Conservation (phyloP, 2,329 filamentous ascomycete genomes). For the Scedosporium dehoogii region DNA sequence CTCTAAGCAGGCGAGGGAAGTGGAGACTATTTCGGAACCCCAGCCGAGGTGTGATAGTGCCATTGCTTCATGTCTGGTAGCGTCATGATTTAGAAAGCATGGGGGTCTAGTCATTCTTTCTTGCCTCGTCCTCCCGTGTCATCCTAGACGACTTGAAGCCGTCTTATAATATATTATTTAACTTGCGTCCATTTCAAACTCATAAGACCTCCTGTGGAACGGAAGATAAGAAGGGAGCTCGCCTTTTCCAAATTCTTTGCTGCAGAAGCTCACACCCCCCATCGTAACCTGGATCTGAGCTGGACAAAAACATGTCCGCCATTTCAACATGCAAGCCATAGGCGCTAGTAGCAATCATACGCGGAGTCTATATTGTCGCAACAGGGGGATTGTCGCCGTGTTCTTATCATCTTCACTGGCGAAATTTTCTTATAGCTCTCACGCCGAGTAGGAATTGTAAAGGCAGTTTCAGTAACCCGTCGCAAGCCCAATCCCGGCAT, state of each 20-base stretch:
- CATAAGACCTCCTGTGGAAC: not conserved
- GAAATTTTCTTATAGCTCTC: no score
- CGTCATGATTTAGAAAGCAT: not conserved
- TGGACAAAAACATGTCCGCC: not conserved
- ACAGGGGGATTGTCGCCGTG: no score
- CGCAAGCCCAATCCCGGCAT: no score
- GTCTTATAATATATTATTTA: not conserved
- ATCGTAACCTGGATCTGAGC: not conserved
- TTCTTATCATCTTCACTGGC: no score
- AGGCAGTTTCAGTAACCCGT: no score
- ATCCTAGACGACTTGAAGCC: not conserved
- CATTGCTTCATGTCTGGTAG: no score
- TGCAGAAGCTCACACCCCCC: not conserved
- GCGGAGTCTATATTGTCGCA: no score
- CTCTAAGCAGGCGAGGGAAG: no score
- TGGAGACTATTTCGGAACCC: no score
- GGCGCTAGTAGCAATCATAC: slow-evolving; percentile 16
- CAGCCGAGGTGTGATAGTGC: no score
- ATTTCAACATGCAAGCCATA: not conserved
- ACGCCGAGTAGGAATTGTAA: slow-evolving; percentile 22
- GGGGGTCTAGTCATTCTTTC: not conserved
- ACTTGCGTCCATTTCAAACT: not conserved
- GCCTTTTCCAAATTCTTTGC: not conserved
- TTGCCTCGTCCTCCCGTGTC: not conserved
- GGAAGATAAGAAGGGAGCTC: not conserved